Conservation (phyloP, 768 basidiomycete genomes). For the Galerina sulciceps region DNA sequence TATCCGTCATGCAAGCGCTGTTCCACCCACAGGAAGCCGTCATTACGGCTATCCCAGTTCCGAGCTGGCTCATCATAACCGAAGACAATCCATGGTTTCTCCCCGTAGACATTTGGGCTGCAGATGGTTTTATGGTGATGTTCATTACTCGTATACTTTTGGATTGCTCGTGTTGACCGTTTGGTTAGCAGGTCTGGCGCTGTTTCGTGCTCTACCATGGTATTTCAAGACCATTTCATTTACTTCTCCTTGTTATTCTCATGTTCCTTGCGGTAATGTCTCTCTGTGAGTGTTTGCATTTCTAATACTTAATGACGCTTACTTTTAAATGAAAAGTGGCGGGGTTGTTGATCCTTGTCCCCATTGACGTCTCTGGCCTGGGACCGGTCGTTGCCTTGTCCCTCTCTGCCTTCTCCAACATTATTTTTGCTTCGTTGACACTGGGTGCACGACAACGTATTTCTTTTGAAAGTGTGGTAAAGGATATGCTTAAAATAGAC, state of each 20-base stretch:
- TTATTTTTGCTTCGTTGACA: background rate
- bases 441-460: too few species aligned
- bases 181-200: background rate
- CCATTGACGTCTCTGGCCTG: too few species aligned
- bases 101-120: background rate
- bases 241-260: background rate
- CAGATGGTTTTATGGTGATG: background rate
- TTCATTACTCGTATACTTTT: background rate
- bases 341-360: too few species aligned
- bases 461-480: too few species aligned
- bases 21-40: background rate
- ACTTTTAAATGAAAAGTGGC: too few species aligned
- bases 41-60: background rate
- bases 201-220: background rate
- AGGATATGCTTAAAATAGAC: too few species aligned
- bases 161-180: too few species aligned
- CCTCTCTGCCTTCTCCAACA: background rate
- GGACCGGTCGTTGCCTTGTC: background rate
- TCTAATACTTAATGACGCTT: too few species aligned
- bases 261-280: background rate
- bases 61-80: background rate
- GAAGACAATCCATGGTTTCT: background rate
- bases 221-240: background rate
- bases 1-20: background rate
- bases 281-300: background rate